phyloP scores from a whole-genome alignment of 495 filamentous ascomycete genomes.

The Tuber umbilicatum region DNA sequence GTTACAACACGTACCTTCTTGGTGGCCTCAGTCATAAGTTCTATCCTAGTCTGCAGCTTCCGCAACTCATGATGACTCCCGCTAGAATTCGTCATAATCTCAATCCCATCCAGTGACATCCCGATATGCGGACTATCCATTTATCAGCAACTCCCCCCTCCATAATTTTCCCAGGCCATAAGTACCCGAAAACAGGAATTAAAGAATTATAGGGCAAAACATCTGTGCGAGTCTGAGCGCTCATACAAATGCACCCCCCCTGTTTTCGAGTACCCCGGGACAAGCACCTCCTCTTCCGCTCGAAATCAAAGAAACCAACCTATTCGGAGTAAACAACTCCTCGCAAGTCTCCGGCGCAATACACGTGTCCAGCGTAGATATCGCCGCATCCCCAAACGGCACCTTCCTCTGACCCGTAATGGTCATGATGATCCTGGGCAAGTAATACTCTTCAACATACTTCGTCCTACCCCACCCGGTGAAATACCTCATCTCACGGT shows the following conservation, averaged over 20 bases:
- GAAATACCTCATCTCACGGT: slow-evolving; percentile 65
- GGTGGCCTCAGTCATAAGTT: slow-evolving; percentile 71
- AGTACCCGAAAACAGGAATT: no score
- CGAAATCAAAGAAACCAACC: slow-evolving; percentile 43
- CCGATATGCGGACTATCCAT: slow-evolving; percentile 45
- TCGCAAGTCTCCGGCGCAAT: slow-evolving; percentile 72
- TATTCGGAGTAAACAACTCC: slow-evolving; percentile 67
- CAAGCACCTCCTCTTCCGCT: slow-evolving; percentile 46
- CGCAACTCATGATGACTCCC: slow-evolving; percentile 66
- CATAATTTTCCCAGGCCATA: no score
- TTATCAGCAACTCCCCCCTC: slow-evolving; percentile 43
- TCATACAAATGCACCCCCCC: no score
- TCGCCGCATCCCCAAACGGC: slow-evolving; percentile 69
- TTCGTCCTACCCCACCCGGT: slow-evolving; percentile 57
- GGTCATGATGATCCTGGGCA: slow-evolving; percentile 59
- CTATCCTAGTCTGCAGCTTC: slow-evolving; percentile 67
- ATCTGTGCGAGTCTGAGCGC: no score
- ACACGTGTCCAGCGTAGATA: slow-evolving; percentile 64
- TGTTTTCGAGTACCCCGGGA: no score
- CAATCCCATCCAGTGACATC: slow-evolving; percentile 58
- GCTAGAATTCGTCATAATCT: slow-evolving; percentile 71
- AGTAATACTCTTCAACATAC: slow-evolving; percentile 63
- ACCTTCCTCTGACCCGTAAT: slow-evolving; percentile 58
- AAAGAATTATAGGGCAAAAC: no score
- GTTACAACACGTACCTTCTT: slow-evolving; percentile 47